Evolutionary conservation across 306 rosid species (phyloP), one percentile per base, ranked within the genome.

Genomic region (Phaseolus lunatus): DNA sequence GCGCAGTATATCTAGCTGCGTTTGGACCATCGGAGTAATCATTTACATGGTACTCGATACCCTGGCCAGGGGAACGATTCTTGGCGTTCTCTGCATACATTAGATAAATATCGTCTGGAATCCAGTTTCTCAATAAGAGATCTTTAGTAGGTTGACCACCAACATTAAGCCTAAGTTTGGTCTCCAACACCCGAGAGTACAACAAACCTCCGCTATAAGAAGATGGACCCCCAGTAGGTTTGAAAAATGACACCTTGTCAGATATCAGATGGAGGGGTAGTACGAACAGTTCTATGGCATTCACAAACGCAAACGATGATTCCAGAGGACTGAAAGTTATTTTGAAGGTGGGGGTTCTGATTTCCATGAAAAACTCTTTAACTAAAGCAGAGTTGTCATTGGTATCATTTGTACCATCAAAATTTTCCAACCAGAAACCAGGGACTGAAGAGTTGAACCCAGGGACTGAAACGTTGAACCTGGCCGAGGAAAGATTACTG

Each of bases 221-320:
- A 43, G 47, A 43, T 11, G 0, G 0, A 43, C 47, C 47, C 2
- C 15, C 5, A 43, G 3, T 2, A 11, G 47, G 1, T 2, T 1
- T 11, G 47, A 43, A 82, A 45, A 10, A 37, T 0, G 16, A 0
- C 14, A 44, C 56, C 0, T 0, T 0, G 33, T 50, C 24, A 0
- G 6, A 0, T 58, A 59, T 59, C 1, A 84, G 37, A 8, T 77
- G 0, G 58, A 3, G 31, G 0, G 90, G 92, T 1, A 84, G 64
- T 1, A 19, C 24, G 57, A 86, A 82, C 12, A 88, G 81, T 71
- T 88, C 92, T 10, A 88, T 80, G 20, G 92, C 92, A 27, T 82
- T 88, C 2, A 86, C 88, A 44, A 88, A 88, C 0, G 89, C 88
- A 44, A 84, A 31, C 3, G 82, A 70, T 7, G 67, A 35, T 13